Evolutionary conservation across 2,329 filamentous ascomycete genomes (phyloP), one percentile per base, ranked within the genome.

Genomic region (Fusarium sp.): DNA sequence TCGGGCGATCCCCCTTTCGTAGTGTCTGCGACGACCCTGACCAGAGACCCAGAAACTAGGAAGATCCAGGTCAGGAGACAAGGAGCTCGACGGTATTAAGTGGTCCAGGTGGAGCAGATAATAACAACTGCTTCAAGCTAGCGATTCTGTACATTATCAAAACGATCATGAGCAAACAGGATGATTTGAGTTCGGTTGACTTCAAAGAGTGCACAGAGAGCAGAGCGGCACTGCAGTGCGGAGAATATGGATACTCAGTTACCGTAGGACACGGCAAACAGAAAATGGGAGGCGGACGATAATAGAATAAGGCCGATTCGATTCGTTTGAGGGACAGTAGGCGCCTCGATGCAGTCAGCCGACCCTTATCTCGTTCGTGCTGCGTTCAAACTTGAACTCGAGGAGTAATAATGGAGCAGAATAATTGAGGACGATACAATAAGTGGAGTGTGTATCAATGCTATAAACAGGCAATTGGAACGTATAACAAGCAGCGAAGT

Each of bases 31-130:
- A 47, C 47, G 54, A 51, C 52, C 71, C 59, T 64, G 61, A 46
- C 48, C 37, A 54, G 48, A 65, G 62, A 51, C 58, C 25, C 64
- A 65, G 22, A 53, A 32, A 44, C 70, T 51, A 47, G 54, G 63
- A 66, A 27, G 29, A 57, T 52, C 73, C 73, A 49, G 24, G 70
- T 73, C 73, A 75, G 73, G 72, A 61, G 73, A 67, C 68, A 65
- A 71, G 71, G 49, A 61, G 52, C 47, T 60, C 64, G 46, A 29
- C 30, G 44, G 47, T n/a, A 42, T 27, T 42, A 49, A 65, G 57
- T 70, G 57, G 62, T 40, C 49, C 41, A n/a, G 47, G 63, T 68
- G 57, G 59, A 55, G 45, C 44, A 34, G 37, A 47, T 40, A 59
- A 55, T 60, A 46, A 54, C 52, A 66, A 48, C 56, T 22, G 32